Evolutionary conservation across 75 land plant genomes (phyloP), one percentile per base, ranked within the genome.

Genomic region (Isoetes taiwanensis): DNA sequence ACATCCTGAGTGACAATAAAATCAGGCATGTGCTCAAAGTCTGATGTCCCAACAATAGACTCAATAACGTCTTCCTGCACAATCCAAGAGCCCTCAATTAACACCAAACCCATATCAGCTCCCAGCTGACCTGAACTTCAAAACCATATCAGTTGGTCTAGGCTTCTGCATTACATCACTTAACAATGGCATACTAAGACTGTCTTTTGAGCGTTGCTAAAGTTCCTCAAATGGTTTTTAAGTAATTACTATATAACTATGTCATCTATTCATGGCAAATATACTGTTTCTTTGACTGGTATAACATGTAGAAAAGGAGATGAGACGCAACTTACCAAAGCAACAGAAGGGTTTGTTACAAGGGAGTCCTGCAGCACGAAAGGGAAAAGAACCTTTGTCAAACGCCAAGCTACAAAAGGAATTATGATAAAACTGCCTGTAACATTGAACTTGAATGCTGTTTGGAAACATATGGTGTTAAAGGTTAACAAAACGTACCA

Each of bases 1-100:
- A 75, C 70, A 58, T 81, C 84, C 54, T 79, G 67, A 3, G 84
- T 81, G 10, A 81, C 63, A 21, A 81, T 72, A 8, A 81, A 64
- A 72, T 81, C 84, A 2, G 84, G 84, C 54, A 72, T 71, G 9
- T 57, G 32, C 3, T 75, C 32, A 14, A 54, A 58, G 9, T 75
- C 67, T n/a, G 27, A 34, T 32, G 64, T 64, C 2, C 83, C 84
- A 46, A 65, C 73, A 31, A 62, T 66, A 9, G 72, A 69, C 11
- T 32, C 25, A 20, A 81, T 42, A 4, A 81, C 72, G 43, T 57
- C 65, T 58, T 81, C 84, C 82, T 79, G 70, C 2, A 54, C 1
- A 14, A 33, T 21, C 8, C 14, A 54, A 24, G 9, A 48, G 17
- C 9, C 11, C 11, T 48, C 17, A 8, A 8, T 37, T 37, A 10